Evolutionary conservation across 2,329 filamentous ascomycete genomes (phyloP).

Genomic region (Stagonosporopsis vannaccii): DNA sequence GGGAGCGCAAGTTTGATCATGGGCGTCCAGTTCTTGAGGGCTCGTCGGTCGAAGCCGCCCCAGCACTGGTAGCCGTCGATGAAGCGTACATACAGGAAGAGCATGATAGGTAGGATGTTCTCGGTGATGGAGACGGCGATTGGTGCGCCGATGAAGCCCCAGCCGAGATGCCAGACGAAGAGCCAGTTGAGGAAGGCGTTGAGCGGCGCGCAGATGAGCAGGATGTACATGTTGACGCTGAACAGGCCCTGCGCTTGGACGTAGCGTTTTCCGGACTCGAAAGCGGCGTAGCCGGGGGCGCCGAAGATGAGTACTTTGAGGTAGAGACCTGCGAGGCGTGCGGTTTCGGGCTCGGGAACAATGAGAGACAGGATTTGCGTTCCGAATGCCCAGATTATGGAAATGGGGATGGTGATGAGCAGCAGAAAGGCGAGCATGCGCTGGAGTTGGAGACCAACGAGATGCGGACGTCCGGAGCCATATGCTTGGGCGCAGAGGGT

Average conservation of each 20-base stretch:
- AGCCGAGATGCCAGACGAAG: constrained; percentile 70
- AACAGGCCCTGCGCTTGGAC: constrained; percentile 90
- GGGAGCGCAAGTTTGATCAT: constrained; percentile 90
- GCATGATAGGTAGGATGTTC: constrained; percentile 73
- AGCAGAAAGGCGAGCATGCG: constrained; percentile 82
- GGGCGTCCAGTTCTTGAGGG: constrained; percentile 76
- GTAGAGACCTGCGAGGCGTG: constrained; percentile 75
- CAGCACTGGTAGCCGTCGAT: constrained; percentile 78
- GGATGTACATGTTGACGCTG: constrained; percentile 79
- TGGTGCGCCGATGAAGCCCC: constrained; percentile 76
- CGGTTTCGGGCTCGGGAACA: constrained; percentile 75
- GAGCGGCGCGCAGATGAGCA: constrained; percentile 81
- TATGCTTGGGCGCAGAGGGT: constrained; percentile 95
- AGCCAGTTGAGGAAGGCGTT: constrained; percentile 83
- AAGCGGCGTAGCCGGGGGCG: constrained; percentile 76
- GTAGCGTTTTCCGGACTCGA: constrained; percentile 84
- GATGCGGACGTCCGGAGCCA: constrained; percentile 85
- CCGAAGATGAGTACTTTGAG: constrained; percentile 73
- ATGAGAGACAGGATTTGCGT: constrained; percentile 69
- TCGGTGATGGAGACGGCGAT: constrained; percentile 79
- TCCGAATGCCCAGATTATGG: constrained; percentile 73
- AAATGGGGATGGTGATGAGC: constrained; percentile 74
- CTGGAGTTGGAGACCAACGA: constrained; percentile 85
- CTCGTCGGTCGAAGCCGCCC: constrained; percentile 76
- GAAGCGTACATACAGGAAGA: constrained; percentile 77